Evolutionary conservation across 805 yeast genomes (phyloP).

Genomic region (Candida parachauliodes): DNA sequence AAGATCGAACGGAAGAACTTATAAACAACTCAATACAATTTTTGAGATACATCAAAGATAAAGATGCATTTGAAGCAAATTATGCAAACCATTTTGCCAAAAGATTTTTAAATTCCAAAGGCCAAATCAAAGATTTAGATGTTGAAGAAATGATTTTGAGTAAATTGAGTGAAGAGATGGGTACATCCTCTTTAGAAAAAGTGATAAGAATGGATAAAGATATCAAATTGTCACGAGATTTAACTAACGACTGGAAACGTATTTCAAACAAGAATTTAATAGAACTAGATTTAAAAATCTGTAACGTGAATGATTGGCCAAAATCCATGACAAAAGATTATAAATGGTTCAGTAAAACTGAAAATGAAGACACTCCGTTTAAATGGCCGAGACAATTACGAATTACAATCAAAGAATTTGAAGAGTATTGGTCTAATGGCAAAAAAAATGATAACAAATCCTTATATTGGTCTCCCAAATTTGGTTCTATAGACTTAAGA

Average conservation of each 20-base stretch:
- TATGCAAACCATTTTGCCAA: slow-evolving; percentile 86
- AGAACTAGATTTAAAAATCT: slow-evolving; percentile 40
- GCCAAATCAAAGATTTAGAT: slow-evolving; percentile 39
- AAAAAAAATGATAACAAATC: slow-evolving; percentile 40
- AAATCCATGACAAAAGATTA: slow-evolving; percentile 44
- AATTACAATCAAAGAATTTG: slow-evolving; percentile 33
- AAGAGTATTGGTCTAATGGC: slow-evolving; percentile 38
- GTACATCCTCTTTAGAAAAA: slow-evolving; percentile 73
- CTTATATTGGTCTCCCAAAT: slow-evolving; percentile 71
- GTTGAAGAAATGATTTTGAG: slow-evolving; percentile 67
- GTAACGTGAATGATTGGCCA: slow-evolving; percentile 45
- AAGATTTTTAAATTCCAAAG: slow-evolving; percentile 48
- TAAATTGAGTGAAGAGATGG: slow-evolving; percentile 70
- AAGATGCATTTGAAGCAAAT: slow-evolving; percentile 79
- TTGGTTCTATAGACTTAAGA: slow-evolving; percentile 79
- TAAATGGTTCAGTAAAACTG: slow-evolving; percentile 26
- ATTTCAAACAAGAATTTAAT: slow-evolving; percentile 15
- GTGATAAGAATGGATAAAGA: slow-evolving; percentile 87
- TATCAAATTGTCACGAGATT: slow-evolving; percentile 45
- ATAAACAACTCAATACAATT: slow-evolving; percentile 57
- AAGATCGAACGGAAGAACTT: slow-evolving; percentile 25
- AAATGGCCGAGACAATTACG: slow-evolving; percentile 41
- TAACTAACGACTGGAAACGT: slow-evolving; percentile 38
- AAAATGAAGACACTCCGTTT: slow-evolving; percentile 16
- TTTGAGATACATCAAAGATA: slow-evolving; percentile 69